phyloP scores from a whole-genome alignment of 495 filamentous ascomycete genomes.

The Patellaria atrata region DNA sequence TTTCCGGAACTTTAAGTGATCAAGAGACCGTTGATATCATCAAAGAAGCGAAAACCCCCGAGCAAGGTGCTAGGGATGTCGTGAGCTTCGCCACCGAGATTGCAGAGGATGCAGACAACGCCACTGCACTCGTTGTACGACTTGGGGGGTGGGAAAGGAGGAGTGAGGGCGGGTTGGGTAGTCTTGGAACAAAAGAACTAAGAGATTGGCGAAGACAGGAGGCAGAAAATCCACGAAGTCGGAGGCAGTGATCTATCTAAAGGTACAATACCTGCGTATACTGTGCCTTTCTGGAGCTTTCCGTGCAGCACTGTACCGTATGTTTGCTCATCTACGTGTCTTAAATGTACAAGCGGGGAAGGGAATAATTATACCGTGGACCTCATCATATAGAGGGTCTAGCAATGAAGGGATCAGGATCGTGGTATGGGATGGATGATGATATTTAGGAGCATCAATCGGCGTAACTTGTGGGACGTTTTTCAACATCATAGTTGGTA shows the following conservation, averaged over 20 bases:
- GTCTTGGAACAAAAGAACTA: constrained; percentile 77
- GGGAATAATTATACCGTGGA: no score
- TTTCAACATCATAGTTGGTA: no score
- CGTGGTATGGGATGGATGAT: no score
- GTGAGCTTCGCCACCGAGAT: constrained; percentile 82
- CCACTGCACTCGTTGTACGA: constrained; percentile 82
- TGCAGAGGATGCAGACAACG: constrained; percentile 71
- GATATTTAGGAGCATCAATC: no score
- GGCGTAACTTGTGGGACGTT: no score
- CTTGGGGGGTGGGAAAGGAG: constrained; percentile 93
- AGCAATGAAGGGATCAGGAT: no score
- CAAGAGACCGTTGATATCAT: constrained; percentile 93
- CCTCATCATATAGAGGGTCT: no score
- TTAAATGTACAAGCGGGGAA: no score
- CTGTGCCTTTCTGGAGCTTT: no score
- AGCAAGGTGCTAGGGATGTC: constrained; percentile 63
- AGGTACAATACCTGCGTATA: no score
- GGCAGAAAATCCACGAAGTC: constrained; percentile 66
- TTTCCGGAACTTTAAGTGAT: constrained; percentile 67
- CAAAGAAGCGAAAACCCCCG: constrained; percentile 83
- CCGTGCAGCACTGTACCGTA: no score
- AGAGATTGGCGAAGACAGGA: constrained; percentile 74
- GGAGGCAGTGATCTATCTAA: constrained; percentile 40
- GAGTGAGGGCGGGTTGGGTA: constrained; percentile 73
- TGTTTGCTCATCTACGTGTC: no score